phyloP scores from a whole-genome alignment of 768 basidiomycete genomes.

The Brasilioporus rufonigricans region DNA sequence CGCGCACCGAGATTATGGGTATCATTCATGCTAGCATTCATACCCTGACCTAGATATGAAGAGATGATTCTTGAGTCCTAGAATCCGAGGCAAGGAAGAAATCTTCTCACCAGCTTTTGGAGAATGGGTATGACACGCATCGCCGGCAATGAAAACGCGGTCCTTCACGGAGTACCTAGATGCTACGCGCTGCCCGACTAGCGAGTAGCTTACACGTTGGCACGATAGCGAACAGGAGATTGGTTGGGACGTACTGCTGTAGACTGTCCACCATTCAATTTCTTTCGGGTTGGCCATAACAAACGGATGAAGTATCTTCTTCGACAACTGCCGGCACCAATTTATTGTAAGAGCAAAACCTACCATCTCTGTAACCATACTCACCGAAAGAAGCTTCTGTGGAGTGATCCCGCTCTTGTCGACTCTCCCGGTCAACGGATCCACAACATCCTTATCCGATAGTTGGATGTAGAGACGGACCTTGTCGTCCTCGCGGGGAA shows the following conservation, averaged over 20 bases:
- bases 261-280: conserved; percentile 73
- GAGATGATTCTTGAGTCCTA: neutral
- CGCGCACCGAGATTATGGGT: conserved; percentile 61
- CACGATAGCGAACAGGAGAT: neutral
- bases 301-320: conserved; percentile 57
- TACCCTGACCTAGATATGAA: conserved; percentile 56
- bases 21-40: conserved; percentile 79
- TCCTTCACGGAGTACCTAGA: conserved; percentile 57
- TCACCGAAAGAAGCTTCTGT: conserved; percentile 51
- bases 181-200: conserved; percentile 76
- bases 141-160: conserved; percentile 74
- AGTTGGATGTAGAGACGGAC: conserved; percentile 74
- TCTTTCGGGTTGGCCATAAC: conserved; percentile 44
- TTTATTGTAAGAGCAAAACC: neutral
- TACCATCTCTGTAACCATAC: neutral
- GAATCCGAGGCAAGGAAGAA: neutral
- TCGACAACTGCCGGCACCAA: conserved; percentile 42
- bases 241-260: conserved; percentile 47
- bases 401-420: conserved; percentile 53
- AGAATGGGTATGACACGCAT: conserved; percentile 70
- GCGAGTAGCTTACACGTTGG: neutral
- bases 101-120: conserved; percentile 54
- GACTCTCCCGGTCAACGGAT: conserved; percentile 46
- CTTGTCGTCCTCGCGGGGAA: conserved; percentile 68
- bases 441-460: conserved; percentile 45